Evolutionary conservation across 305 asterid species (phyloP).

Genomic region (Solanum hybrid): DNA sequence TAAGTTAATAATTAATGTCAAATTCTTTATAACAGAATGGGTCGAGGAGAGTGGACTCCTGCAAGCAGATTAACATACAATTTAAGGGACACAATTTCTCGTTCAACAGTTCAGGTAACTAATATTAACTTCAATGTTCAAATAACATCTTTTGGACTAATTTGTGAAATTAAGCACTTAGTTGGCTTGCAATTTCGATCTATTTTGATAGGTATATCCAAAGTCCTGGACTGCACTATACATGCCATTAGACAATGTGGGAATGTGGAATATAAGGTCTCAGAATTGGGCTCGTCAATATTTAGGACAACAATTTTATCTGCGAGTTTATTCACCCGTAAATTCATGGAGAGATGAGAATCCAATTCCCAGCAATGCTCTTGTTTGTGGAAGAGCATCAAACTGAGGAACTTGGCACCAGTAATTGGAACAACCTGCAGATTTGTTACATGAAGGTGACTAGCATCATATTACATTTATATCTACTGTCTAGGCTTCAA

Average conservation of each 20-base stretch:
- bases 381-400: constrained; percentile 29
- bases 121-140: neutral
- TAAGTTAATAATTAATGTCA: neutral
- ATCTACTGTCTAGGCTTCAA: neutral
- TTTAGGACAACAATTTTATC: constrained; percentile 34
- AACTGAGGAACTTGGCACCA: neutral
- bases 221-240: constrained; percentile 33
- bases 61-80: constrained; percentile 35
- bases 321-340: constrained; percentile 24
- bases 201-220: constrained; percentile 24
- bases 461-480: neutral
- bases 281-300: constrained; percentile 35
- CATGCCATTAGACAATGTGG: constrained; percentile 41
- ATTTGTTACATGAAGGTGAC: neutral
- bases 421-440: neutral
- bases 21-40: constrained; percentile 40
- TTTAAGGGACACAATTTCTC: constrained; percentile 31
- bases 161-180: neutral
- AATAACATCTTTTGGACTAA: neutral
- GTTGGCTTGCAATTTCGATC: neutral
- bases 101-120: constrained; percentile 53
- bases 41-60: constrained; percentile 46
- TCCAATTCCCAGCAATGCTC: constrained; percentile 32
- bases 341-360: constrained; percentile 36
- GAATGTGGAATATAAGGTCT: constrained; percentile 40